Percentiles rank a stretch among this genome's conserved stretches.
Evolutionary conservation across 306 rosid species (phyloP).

Genomic region (Cercis canadensis): DNA sequence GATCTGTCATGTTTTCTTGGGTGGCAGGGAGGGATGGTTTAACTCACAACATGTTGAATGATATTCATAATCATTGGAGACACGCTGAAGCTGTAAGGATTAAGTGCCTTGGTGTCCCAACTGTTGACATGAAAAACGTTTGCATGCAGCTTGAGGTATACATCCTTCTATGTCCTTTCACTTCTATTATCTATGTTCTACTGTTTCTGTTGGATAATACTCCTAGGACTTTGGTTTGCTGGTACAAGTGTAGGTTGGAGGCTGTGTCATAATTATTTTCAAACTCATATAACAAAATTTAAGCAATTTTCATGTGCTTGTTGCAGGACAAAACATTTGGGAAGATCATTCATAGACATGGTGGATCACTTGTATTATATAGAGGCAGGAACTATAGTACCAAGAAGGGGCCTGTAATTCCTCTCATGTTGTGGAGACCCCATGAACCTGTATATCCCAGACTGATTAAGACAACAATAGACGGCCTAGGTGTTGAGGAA

Average conservation of each 20-base stretch:
- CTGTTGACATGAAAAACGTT: constrained; percentile 91
- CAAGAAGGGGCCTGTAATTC: constrained; percentile 76
- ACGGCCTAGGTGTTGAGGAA: constrained; percentile 80
- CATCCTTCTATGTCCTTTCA: constrained; percentile 10
- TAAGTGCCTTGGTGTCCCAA: constrained; percentile 91
- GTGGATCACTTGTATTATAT: constrained; percentile 78
- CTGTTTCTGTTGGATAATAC: neutral
- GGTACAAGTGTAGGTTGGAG: neutral
- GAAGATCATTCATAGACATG: constrained; percentile 74
- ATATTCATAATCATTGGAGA: constrained; percentile 86
- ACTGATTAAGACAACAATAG: constrained; percentile 84
- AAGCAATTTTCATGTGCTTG: constrained; percentile 39
- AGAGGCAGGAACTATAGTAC: constrained; percentile 86
- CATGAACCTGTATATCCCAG: constrained; percentile 90
- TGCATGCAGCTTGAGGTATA: constrained; percentile 82
- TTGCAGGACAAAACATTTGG: constrained; percentile 90
- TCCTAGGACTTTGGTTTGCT: neutral
- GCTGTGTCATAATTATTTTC: constrained; percentile 11
- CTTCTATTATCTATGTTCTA: neutral
- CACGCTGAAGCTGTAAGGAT: constrained; percentile 81
- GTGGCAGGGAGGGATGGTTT: constrained; percentile 90
- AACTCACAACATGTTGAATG: constrained; percentile 92
- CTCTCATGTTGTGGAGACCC: constrained; percentile 95
- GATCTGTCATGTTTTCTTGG: neutral
- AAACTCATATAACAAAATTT: constrained; percentile 3